Evolutionary conservation across 1,284 basidiomycete genomes (phyloP), one percentile per base, ranked within the genome.

Genomic region (Cryptococcus floricola): DNA sequence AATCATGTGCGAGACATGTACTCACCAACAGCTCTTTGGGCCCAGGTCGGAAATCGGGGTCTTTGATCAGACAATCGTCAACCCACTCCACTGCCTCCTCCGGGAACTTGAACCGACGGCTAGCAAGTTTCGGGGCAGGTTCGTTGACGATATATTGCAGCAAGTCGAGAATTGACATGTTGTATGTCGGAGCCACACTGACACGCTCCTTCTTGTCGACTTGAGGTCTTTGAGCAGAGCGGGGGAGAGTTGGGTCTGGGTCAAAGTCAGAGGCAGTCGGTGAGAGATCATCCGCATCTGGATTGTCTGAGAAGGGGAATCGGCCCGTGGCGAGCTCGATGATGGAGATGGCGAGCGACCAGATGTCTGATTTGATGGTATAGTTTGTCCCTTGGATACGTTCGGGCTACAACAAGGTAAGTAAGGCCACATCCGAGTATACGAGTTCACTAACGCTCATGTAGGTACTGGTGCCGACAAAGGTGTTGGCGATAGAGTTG

Each of bases 121-220:
- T 81, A 14, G 28, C 84, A 54, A 97, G 77, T 65, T 84, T 80
- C 31, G 93, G 93, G 31, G 93, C 91, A 18, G 93, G 91, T 75
- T 97, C 93, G 68, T 95, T 93, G 57, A 98, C 96, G 68, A 98
- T 98, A 70, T 97, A 92, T 70, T 98, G 95, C 69, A 98, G 81
- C 39, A 98, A 78, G 77, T 98, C 95, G 47, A 98, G 82, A 70
- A 98, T 98, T 63, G 88, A 91, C 91, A 98, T 95, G 64, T 91
- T 93, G 84, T 89, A 89, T 13, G 87, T 88, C 4, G 89, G 89
- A 39, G 91, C 92, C 6, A 66, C 70, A 69, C 91, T 89, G 43
- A 44, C 50, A 8, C 56, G 41, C 14, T 52, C 45, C 14, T 55
- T 81, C 79, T 50, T 39, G 12, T 39, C 57, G 3, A 58, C 57